Base-by-base conservation (phyloP, 129 eudicot species). In the Chrysanthemum makinoi region DNA sequence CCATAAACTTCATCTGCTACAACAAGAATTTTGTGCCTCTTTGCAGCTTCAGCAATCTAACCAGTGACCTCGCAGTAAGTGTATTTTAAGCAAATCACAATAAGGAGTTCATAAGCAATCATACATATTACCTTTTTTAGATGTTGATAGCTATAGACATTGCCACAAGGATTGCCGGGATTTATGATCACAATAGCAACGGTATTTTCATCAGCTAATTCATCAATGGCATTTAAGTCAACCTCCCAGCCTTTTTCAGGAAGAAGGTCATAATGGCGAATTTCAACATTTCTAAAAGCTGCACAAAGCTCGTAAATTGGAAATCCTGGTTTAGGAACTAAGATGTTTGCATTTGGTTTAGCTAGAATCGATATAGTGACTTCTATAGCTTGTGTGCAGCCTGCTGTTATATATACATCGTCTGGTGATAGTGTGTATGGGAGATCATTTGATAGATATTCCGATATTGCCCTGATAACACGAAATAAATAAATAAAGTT, bases 1-100 rank as follows among this genome's bases (percentile, higher is more conserved):
- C 99, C 99, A 59, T 94, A 94, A 72, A 94, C 99, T 84, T 94
- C 99, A 81, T 94, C 99, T 43, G 99, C 97, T 74, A 94, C 72
- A 8, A 94, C 83, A 26, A 85, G 68, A 69, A 86, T 71, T 47
- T 82, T 83, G 43, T 87, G 91, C 73, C 65, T 90, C 79, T 81
- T 80, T 73, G 97, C 97, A 52, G 84, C 74, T 84, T 84, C 99
- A 11, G 97, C 99, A 66, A 94, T 84, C 99, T 93, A 62, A 70
- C 46, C 44, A 62, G 5, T 54, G 69, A 65, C 69, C 63, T 30
- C 12, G 54, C 46, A 35, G 47, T 70, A 4, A 77, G 52, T 62
- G 19, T 39, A 39, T 2, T 39, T 7, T 1, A 39, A 7, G 46
- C 46, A 6, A 39, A 39, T 39, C 46, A 39, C 46, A 6, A 8